A percentile compares a stretch with the other conserved stretches of the same genome.
phyloP scores from a whole-genome alignment of 768 basidiomycete species.

The Leccinellum luteum region DNA sequence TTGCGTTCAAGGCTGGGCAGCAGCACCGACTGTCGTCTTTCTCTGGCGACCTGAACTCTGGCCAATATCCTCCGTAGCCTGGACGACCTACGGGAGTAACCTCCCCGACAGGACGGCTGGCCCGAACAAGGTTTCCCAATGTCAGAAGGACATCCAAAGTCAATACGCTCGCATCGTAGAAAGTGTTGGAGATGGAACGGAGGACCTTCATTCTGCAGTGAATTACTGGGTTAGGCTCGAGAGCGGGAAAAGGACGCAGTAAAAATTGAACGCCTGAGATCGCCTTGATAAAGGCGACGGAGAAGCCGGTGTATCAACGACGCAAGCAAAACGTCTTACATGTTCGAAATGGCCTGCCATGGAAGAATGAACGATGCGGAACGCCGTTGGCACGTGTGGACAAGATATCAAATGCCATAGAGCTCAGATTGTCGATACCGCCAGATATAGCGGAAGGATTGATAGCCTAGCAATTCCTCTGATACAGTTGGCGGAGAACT shows the following conservation, averaged over 20 bases:
- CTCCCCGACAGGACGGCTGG: conserved; percentile 41
- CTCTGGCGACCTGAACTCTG: conserved; percentile 55
- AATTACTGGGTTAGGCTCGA: not conserved
- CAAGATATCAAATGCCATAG: not conserved
- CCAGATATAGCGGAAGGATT: not conserved
- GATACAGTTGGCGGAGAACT: not conserved
- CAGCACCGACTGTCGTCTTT: conserved; percentile 66
- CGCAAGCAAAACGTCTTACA: not conserved
- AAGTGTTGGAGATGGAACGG: not conserved
- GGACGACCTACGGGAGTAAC: conserved; percentile 52
- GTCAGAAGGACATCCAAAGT: conserved; percentile 16
- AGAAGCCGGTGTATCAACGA: not conserved
- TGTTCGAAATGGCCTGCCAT: not conserved
- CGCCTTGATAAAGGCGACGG: conserved; percentile 6
- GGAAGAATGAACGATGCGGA: not conserved
- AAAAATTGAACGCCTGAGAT: not conserved
- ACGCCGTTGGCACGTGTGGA: not conserved
- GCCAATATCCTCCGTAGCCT: conserved; percentile 64
- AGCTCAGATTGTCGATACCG: not conserved
- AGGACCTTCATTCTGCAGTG: conserved; percentile 10
- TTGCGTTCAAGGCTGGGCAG: conserved; percentile 71
- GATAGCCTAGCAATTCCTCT: not conserved
- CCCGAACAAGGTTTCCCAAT: conserved; percentile 12
- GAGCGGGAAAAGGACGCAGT: not conserved
- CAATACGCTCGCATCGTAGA: not conserved